These are phyloP conservation scores for Botryosphaeria dothidea DNA, from an alignment of 2,329 filamentous ascomycete species.

Conservation along the genomic window DNA sequence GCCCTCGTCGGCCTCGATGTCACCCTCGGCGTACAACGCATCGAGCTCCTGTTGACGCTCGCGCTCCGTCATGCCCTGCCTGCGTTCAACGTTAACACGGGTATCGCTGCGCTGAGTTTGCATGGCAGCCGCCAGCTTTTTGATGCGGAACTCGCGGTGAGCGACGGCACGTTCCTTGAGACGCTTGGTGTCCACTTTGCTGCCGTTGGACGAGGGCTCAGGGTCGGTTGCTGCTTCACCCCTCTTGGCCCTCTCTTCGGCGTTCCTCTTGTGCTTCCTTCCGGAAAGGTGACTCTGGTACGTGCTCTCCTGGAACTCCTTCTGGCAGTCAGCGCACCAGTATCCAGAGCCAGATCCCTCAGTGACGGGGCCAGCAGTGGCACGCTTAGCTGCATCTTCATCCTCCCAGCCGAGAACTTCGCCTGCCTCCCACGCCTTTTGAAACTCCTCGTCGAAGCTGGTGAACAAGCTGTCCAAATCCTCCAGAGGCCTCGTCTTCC, in stretches of 20 bases:
- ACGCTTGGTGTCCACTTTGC: slow-evolving; percentile 21
- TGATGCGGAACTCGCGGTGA: slow-evolving; percentile 81
- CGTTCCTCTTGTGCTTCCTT: slow-evolving; percentile 89
- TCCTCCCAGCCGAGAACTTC: slow-evolving; percentile 75
- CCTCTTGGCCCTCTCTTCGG: slow-evolving; percentile 57
- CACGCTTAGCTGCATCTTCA: slow-evolving; percentile 31
- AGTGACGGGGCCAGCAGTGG: slow-evolving; percentile 35
- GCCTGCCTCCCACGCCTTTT: slow-evolving; percentile 76
- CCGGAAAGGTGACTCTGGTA: slow-evolving; percentile 87
- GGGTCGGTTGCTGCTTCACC: slow-evolving; percentile 22
- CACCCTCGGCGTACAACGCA: slow-evolving; percentile 70
- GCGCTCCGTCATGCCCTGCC: slow-evolving; percentile 95
- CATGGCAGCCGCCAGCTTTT: slow-evolving; percentile 78
- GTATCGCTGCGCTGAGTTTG: slow-evolving; percentile 86
- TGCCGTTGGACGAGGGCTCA: slow-evolving; percentile 1
- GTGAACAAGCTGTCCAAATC: slow-evolving; percentile 77
- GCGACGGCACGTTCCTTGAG: slow-evolving; percentile 90
- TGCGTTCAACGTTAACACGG: slow-evolving; percentile 90
- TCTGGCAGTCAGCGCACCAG: slow-evolving; percentile 91
- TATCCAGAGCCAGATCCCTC: slow-evolving; percentile 67
- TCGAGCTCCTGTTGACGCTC: slow-evolving; percentile 94
- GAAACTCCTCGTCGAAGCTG: slow-evolving; percentile 81
- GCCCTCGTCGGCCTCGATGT: slow-evolving; percentile 49
- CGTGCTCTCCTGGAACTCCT: slow-evolving; percentile 93
- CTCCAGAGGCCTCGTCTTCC: slow-evolving; percentile 80